These are phyloP conservation scores for Groenewaldozyma auringiensis DNA, from an alignment of 1,139 yeast genomes.

Conservation along the genomic window DNA sequence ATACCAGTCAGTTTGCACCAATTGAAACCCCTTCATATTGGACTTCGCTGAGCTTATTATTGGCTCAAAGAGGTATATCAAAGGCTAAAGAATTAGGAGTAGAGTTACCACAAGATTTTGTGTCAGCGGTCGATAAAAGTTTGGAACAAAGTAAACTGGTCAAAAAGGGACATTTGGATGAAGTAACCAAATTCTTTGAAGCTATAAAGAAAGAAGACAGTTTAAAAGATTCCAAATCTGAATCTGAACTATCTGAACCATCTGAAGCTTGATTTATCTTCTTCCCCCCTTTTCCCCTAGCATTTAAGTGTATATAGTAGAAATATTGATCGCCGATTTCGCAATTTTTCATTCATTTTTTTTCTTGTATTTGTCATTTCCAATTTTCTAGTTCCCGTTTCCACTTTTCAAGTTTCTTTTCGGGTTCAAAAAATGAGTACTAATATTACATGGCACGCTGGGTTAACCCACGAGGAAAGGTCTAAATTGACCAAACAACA, in stretches of 20 bases:
- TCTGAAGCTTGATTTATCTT: no score
- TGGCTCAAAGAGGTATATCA: background rate
- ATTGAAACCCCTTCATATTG: background rate
- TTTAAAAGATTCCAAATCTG: background rate
- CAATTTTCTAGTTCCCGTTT: background rate
- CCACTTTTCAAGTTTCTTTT: background rate
- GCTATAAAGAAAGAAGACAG: background rate
- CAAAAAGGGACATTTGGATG: background rate
- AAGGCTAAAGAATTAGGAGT: background rate
- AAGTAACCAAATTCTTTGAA: background rate
- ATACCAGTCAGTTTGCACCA: background rate
- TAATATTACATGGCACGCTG: conserved; percentile 93
- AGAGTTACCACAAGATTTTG: background rate
- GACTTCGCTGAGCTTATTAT: background rate
- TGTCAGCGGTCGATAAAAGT: background rate
- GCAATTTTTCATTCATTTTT: background rate
- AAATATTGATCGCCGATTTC: background rate
- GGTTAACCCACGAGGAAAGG: conserved; percentile 79
- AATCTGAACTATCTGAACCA: no score
- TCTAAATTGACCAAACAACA: conserved; percentile 61
- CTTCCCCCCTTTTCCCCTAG: no score
- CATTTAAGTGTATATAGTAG: background rate
- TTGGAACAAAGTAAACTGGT: background rate
- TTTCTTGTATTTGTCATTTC: background rate
- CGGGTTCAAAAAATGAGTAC: conserved; percentile 57